Evolutionary conservation across 2,329 filamentous ascomycete genomes (phyloP), one percentile per base, ranked within the genome.

Genomic region (Westerdykella ornata): DNA sequence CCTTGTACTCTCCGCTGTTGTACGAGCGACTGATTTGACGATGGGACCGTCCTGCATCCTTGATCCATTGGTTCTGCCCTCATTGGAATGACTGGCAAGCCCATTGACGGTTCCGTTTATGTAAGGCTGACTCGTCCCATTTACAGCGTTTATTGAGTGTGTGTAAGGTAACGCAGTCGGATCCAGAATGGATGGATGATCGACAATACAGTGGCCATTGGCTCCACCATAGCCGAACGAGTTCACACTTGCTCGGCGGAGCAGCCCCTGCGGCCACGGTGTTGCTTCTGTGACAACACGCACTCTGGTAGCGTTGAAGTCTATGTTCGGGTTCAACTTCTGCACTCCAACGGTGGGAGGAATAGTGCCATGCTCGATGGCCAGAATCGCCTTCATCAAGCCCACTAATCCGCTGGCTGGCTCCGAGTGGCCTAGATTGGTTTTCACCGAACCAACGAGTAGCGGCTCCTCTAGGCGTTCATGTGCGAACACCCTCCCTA

Each of bases 351-450:
- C 15, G 18, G 63, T 52, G 5, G 47, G 45, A 2, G 65, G 62
- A 6, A 67, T 51, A 1, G 40, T 47, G 2, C 46, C 48, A 40
- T 68, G 45, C 44, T 68, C 56, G 11, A 73, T 46, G 1, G 64
- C 56, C 30, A 69, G 42, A 1, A 57, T 52, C 11, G 60, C 56
- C 18, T 63, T 66, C 8, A 68, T 41, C n/a, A 68, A 22, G 17
- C 62, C 55, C 6, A 57, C 57, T 1, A 67, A 39, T 13, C 63
- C 65, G n/a, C 59, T 57, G 2, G 60, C 58, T 12, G 60, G 62
- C 51, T 68, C 62, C 2, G 57, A 57, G 41, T 69, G 67, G 7
- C 67, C 66, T 34, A 69, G 53, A 36, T 68, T 65, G 61, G 51
- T 68, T 67, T 37, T 49, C 3, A 44, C 44, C 5, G 37, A 38